Conservation (phyloP, 176 grass and related monocot genomes). For the Aegilops tauschii region DNA sequence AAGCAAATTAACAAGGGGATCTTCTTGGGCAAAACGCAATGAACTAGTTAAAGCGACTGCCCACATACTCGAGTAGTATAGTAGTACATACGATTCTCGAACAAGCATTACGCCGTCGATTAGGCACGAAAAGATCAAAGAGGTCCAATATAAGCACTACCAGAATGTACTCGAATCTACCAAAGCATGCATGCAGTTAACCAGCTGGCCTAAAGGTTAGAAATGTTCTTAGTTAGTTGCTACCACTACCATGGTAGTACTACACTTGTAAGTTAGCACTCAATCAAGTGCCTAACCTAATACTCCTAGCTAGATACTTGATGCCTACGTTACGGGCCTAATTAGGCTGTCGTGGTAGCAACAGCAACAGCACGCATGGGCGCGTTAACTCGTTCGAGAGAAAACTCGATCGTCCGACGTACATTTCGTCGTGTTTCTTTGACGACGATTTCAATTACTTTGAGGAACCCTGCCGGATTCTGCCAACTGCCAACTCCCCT, state of each 20-base stretch:
- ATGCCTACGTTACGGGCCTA: neutral
- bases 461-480: slow-evolving; percentile 35
- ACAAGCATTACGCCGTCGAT: neutral
- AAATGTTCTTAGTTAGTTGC: neutral
- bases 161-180: neutral
- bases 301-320: neutral
- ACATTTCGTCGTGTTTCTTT: neutral
- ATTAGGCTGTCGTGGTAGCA: neutral
- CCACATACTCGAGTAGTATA: no score
- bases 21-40: no score
- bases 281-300: neutral
- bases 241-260: neutral
- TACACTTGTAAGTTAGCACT: neutral
- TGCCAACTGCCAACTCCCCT: neutral
- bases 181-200: neutral
- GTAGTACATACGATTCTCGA: neutral
- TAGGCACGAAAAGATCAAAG: neutral
- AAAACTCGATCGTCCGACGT: neutral
- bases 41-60: no score
- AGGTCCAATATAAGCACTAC: neutral
- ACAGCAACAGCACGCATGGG: neutral
- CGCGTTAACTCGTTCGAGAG: neutral
- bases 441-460: neutral
- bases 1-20: no score
- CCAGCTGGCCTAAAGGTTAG: neutral